phyloP scores from a whole-genome alignment of 371 early-diverging fungal genomes.

The Apophysomyces sp. region DNA sequence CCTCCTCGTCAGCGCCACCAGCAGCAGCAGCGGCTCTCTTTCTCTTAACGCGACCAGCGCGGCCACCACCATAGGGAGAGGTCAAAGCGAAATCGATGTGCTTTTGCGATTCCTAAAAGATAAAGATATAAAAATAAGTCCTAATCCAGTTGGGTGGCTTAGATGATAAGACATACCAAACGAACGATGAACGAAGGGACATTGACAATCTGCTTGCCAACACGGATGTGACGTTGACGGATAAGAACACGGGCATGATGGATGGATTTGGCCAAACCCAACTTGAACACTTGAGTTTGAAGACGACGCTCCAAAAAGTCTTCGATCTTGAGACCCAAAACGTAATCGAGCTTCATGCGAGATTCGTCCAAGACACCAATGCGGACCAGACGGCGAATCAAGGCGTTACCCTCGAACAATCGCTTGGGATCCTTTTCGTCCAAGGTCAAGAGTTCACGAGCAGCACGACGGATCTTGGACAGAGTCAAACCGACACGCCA shows the following conservation, averaged over 20 bases:
- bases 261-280: conserved; percentile 98
- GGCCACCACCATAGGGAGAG: conserved; percentile 98
- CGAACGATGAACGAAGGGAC: conserved; percentile 96
- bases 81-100: conserved; percentile 99
- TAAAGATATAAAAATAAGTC: neutral
- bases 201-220: conserved; percentile 98
- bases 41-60: conserved; percentile 97
- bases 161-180: conserved; percentile 41
- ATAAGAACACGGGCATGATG: conserved; percentile 99
- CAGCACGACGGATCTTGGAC: conserved; percentile 99
- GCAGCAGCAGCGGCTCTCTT: conserved; percentile 75
- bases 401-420: conserved; percentile 98
- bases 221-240: conserved; percentile 97
- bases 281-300: conserved; percentile 99
- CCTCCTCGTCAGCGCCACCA: conserved; percentile 67
- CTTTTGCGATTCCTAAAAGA: conserved; percentile 81
- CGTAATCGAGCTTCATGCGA: conserved; percentile 99
- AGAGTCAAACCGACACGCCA: conserved; percentile 97
- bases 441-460: conserved; percentile 98
- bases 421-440: conserved; percentile 97
- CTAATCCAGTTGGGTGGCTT: neutral
- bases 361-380: conserved; percentile 97
- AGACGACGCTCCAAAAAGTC: conserved; percentile 99
- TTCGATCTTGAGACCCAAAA: conserved; percentile 97
- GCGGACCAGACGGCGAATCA: conserved; percentile 97